Evolutionary conservation across 371 early-diverging fungal species (phyloP).

Genomic region (Circinella minor): DNA sequence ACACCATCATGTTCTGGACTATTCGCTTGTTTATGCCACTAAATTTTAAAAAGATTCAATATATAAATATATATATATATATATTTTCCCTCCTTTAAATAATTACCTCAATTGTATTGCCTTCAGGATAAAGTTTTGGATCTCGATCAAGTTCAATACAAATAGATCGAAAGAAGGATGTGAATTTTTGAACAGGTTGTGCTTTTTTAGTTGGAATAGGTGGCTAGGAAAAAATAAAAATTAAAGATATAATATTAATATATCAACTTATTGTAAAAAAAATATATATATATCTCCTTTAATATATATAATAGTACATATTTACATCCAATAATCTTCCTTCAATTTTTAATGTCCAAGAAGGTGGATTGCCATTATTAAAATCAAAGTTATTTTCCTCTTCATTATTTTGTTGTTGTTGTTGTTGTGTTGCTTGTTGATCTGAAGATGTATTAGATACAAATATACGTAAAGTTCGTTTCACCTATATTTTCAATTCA

Average conservation of each 20-base stretch:
- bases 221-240: slow-evolving; percentile 30
- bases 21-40: slow-evolving; percentile 73
- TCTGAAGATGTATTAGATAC: slow-evolving; percentile 85
- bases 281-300: background rate
- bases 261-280: background rate
- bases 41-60: background rate
- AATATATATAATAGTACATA: background rate
- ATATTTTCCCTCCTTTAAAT: background rate
- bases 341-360: slow-evolving; percentile 93
- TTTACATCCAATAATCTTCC: slow-evolving; percentile 82
- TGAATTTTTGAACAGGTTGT: slow-evolving; percentile 78
- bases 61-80: too few relatives aligned
- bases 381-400: slow-evolving; percentile 57
- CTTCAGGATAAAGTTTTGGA: slow-evolving; percentile 71
- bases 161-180: slow-evolving; percentile 81
- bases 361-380: slow-evolving; percentile 66
- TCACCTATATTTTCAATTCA: slow-evolving; percentile 50
- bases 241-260: background rate
- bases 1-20: slow-evolving; percentile 83
- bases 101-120: slow-evolving; percentile 73
- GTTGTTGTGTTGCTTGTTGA: slow-evolving; percentile 48
- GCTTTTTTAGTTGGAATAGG: slow-evolving; percentile 63
- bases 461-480: slow-evolving; percentile 87
- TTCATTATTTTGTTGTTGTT: slow-evolving; percentile 24
- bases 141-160: slow-evolving; percentile 87